phyloP scores from a whole-genome alignment of 768 basidiomycete genomes.

The Amyloporia xantha region DNA sequence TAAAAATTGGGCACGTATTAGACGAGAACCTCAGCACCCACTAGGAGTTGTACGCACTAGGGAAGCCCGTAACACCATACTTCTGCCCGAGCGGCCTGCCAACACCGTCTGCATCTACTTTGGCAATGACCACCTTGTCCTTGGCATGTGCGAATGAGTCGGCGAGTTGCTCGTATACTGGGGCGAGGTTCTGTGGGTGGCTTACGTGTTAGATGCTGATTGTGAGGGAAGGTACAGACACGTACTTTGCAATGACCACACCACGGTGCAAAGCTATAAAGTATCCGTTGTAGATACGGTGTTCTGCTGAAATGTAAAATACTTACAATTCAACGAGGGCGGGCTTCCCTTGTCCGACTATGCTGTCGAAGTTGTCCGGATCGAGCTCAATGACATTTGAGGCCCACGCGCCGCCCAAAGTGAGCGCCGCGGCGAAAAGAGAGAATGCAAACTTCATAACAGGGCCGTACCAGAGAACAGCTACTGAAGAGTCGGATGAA shows the following conservation, averaged over 20 bases:
- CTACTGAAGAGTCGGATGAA: not conserved
- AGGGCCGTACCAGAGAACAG: not conserved
- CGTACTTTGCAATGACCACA: slow-evolving; percentile 87
- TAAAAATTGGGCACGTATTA: slow-evolving; percentile 50
- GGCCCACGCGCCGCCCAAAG: slow-evolving; percentile 47
- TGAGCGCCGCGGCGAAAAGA: slow-evolving; percentile 47
- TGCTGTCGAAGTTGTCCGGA: slow-evolving; percentile 65
- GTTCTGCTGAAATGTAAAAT: not conserved
- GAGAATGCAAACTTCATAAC: slow-evolving; percentile 56
- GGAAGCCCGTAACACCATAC: slow-evolving; percentile 79
- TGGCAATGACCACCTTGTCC: slow-evolving; percentile 83
- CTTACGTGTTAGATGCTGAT: slow-evolving; percentile 6
- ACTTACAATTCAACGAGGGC: slow-evolving; percentile 90
- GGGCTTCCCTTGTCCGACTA: slow-evolving; percentile 74
- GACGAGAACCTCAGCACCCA: slow-evolving; percentile 31
- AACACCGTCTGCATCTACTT: slow-evolving; percentile 87
- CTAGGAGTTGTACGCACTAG: slow-evolving; percentile 52
- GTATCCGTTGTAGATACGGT: not conserved
- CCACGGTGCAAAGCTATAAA: slow-evolving; percentile 76
- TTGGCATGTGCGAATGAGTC: slow-evolving; percentile 76
- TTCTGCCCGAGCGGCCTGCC: slow-evolving; percentile 72
- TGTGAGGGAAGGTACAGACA: slow-evolving; percentile 3
- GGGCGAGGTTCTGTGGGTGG: slow-evolving; percentile 70
- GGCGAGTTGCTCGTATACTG: slow-evolving; percentile 81
- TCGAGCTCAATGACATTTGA: slow-evolving; percentile 83